These are phyloP conservation scores for Isochrysis galbana DNA, from an alignment of 78 protist genomes.

Conservation along the genomic window DNA sequence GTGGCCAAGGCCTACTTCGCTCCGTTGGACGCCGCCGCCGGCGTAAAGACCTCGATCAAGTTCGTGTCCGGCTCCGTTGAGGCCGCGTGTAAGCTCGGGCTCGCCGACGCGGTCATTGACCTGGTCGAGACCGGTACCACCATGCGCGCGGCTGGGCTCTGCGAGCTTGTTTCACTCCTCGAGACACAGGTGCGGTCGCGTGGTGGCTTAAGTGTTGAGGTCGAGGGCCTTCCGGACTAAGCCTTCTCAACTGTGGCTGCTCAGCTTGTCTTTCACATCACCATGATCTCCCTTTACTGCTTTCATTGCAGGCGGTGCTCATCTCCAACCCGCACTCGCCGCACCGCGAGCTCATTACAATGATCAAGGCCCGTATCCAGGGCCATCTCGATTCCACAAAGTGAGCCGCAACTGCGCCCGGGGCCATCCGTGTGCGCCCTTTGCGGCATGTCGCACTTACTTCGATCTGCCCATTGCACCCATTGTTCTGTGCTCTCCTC, in stretches of 20 bases:
- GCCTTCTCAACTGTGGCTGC: too few species aligned
- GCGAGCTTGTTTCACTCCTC: neutral
- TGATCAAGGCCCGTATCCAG: slow-evolving; percentile 30
- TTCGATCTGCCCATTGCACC: too few species aligned
- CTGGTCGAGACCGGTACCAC: slow-evolving; percentile 80
- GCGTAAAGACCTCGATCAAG: neutral
- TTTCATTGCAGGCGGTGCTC: slow-evolving; percentile 51
- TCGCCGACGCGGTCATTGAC: slow-evolving; percentile 57
- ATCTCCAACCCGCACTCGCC: slow-evolving; percentile 49
- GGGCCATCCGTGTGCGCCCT: too few species aligned
- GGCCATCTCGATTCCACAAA: slow-evolving; percentile 51
- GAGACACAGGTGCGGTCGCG: neutral
- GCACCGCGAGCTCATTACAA: slow-evolving; percentile 48
- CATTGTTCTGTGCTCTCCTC: too few species aligned
- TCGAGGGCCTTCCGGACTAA: neutral
- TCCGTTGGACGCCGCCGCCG: neutral
- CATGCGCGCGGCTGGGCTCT: slow-evolving; percentile 77
- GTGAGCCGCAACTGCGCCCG: too few species aligned
- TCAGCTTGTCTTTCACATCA: too few species aligned
- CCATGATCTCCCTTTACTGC: too few species aligned
- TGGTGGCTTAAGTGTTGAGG: neutral
- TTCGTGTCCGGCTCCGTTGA: slow-evolving; percentile 73
- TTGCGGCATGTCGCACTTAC: too few species aligned
- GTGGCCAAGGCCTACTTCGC: slow-evolving; percentile 49
- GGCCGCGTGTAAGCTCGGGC: slow-evolving; percentile 58